Evolutionary conservation across 371 early-diverging fungal genomes (phyloP), one percentile per base, ranked within the genome.

Genomic region (Mortierella sp.): DNA sequence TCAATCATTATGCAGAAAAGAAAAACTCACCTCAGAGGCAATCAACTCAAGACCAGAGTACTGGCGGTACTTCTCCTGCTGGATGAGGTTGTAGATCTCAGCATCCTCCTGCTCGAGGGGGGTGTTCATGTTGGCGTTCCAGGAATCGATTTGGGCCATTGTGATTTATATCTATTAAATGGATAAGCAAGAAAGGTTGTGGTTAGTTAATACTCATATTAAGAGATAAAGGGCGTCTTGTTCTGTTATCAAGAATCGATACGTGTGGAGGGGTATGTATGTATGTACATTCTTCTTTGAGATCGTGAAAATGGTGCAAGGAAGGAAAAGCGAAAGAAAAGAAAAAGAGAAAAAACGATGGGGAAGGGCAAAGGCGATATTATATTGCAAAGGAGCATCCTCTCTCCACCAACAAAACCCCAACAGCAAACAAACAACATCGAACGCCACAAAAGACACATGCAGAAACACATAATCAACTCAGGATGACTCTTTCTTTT

Each of bases 1-100:
- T n/a, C 56, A 16, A 73, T 16, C 63, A 60, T 46, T 16, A 24
- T 38, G 16, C 18, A 63, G 46, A 70, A 41, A 44, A 51, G 14
- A 32, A 48, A 58, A 38, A 73, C 76, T 74, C 88, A 96, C 97
- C 95, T 99, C 99, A 51, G 99, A 99, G 71, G 99, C 99, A 88
- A 99, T 99, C 82, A 99, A 92, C 84, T 98, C 98, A 51, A 99
- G 93, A 82, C 96, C 95, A 79, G 98, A 97, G 90, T 95, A 93
- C 93, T 99, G 99, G 88, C 99, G 94, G 88, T 95, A 94, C 93
- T 99, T 99, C 89, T 99, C 99, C 75, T 94, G 88, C 89, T 99
- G 97, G 83, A 99, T 96, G 83, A 99, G 94, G 74, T 94, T 89
- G 88, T 93, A 95, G 83, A 99, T 91, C 88, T 99, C 99, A 55